Conservation (phyloP, 805 yeast species). For the Starmera amethionina region DNA sequence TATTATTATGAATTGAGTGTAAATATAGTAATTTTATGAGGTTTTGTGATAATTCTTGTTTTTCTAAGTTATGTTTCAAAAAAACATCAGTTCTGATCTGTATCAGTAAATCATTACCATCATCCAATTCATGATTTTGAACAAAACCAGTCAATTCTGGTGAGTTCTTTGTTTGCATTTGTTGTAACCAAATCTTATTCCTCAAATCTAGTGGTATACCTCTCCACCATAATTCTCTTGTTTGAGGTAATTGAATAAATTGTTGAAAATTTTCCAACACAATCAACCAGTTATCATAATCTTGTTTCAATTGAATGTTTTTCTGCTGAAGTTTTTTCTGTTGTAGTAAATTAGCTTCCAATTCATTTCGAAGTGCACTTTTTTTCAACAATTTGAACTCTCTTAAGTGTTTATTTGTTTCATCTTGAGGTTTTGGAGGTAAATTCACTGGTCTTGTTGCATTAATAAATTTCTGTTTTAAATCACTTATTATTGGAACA, state of each 20-base stretch:
- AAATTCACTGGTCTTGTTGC: conserved; percentile 54
- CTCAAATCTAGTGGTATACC: conserved; percentile 41
- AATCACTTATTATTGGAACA: conserved; percentile 1
- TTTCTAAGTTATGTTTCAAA: background rate
- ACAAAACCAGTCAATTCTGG: conserved; percentile 5
- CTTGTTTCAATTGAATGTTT: conserved; percentile 26
- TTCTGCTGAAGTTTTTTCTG: conserved; percentile 22
- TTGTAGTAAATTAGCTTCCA: conserved; percentile 21
- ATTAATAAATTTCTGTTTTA: conserved; percentile 21
- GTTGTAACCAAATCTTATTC: conserved; percentile 39
- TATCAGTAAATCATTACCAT: conserved; percentile 1
- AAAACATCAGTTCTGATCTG: conserved; percentile 2
- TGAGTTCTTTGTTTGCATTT: conserved; percentile 25
- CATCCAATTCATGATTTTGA: no score
- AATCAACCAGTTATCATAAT: conserved; percentile 30
- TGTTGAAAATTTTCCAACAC: conserved; percentile 27
- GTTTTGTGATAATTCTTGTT: conserved; percentile 16
- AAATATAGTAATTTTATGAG: conserved; percentile 30
- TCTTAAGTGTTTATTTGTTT: conserved; percentile 41
- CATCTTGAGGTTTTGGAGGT: conserved; percentile 53
- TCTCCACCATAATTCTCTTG: conserved; percentile 53
- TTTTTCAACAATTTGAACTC: conserved; percentile 39
- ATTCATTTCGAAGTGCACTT: conserved; percentile 31
- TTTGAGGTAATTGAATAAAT: conserved; percentile 25
- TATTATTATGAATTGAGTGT: conserved; percentile 23